Conservation (phyloP, 768 basidiomycete genomes). For the Auricularia sp. region DNA sequence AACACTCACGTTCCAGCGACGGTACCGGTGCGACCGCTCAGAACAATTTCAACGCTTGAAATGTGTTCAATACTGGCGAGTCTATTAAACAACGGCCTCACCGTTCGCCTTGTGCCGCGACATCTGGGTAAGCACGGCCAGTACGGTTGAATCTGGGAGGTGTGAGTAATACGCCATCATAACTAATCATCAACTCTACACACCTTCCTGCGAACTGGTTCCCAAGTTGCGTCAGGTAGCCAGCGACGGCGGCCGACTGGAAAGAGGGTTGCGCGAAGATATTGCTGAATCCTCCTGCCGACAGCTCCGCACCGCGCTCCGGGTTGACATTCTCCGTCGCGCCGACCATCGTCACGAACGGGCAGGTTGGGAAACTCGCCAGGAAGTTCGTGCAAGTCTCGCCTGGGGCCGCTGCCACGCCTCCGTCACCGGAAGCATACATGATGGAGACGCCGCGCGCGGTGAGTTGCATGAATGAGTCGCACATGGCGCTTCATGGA, state of each 20-base stretch:
- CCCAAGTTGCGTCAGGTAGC: conserved; percentile 31
- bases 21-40: conserved; percentile 31
- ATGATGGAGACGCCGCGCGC: conserved; percentile 27
- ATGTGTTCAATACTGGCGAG: not conserved
- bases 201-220: conserved; percentile 40
- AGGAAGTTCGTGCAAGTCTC: conserved; percentile 24
- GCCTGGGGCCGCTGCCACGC: conserved; percentile 21
- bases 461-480: conserved; percentile 25
- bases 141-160: conserved; percentile 10
- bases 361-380: conserved; percentile 26
- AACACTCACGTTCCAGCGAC: conserved; percentile 36
- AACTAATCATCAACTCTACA: conserved; percentile 9
- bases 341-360: conserved; percentile 57
- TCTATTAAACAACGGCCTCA: not conserved
- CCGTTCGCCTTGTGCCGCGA: conserved; percentile 35
- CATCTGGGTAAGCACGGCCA: conserved; percentile 27
- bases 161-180: not conserved
- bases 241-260: conserved; percentile 20
- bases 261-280: conserved; percentile 23
- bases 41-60: conserved; percentile 42
- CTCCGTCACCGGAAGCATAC: conserved; percentile 30
- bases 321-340: conserved; percentile 48
- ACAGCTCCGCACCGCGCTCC: conserved; percentile 49
- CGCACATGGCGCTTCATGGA: conserved; percentile 19
- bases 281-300: conserved; percentile 59